A percentile compares a stretch with the other conserved stretches of the same genome.
Evolutionary conservation across 2,329 filamentous ascomycete species (phyloP).

Genomic region (Diaporthe citrichinensis): DNA sequence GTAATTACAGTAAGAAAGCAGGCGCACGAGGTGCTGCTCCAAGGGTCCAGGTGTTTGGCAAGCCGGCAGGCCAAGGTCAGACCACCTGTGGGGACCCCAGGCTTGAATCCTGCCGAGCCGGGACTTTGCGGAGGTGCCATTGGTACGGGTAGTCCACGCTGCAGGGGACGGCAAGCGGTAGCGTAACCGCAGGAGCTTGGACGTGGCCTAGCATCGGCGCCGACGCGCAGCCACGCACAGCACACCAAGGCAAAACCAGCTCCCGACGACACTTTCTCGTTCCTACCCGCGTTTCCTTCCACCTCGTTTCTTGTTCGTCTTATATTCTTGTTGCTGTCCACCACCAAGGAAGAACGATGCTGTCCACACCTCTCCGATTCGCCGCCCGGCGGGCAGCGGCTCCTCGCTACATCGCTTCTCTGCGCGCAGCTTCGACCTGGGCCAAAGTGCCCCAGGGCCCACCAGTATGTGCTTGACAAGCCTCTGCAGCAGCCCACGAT

Average conservation of each 20-base stretch:
- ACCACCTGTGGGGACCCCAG: slow-evolving; percentile 29
- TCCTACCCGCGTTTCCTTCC: background rate
- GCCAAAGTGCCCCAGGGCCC: slow-evolving; percentile 92
- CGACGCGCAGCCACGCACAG: slow-evolving; percentile 15
- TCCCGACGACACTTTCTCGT: background rate
- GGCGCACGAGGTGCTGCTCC: background rate
- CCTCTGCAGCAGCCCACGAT: slow-evolving; percentile 49
- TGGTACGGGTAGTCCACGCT: no score
- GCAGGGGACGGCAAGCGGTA: background rate
- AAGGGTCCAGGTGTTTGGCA: background rate
- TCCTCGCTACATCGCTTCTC: slow-evolving; percentile 57
- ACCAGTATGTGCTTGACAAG: slow-evolving; percentile 54
- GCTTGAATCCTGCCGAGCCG: slow-evolving; percentile 8
- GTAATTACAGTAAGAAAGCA: background rate
- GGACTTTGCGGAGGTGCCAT: slow-evolving; percentile 19
- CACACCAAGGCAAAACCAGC: slow-evolving; percentile 1
- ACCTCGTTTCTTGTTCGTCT: background rate
- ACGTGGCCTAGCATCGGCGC: slow-evolving; percentile 9
- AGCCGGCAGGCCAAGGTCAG: slow-evolving; percentile 2
- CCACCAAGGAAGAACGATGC: slow-evolving; percentile 57
- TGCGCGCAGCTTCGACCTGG: slow-evolving; percentile 84
- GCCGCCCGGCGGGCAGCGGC: slow-evolving; percentile 63
- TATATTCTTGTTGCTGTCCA: background rate
- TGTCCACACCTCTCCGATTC: slow-evolving; percentile 66
- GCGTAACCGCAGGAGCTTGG: background rate